Percentiles rank a stretch among this genome's conserved stretches.
Conservation (phyloP, 2,329 filamentous ascomycete species). For the Nemania bipapillata region DNA sequence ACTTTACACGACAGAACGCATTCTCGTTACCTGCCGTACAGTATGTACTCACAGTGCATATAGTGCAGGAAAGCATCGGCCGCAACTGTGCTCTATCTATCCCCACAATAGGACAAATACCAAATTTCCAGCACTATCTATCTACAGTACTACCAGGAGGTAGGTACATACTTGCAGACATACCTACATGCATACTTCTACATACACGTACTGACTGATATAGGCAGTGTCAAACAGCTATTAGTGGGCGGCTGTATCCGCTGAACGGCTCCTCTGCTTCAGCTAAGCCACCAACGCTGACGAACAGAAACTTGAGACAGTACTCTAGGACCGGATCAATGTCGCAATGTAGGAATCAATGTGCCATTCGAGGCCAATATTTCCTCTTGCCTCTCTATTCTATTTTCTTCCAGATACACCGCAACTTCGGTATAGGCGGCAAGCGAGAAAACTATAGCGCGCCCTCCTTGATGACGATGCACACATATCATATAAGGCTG, state of each 20-base stretch:
- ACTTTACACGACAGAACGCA: too few relatives aligned
- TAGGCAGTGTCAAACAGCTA: slow-evolving; percentile 2
- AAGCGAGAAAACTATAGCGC: slow-evolving; percentile 2
- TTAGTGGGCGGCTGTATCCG: slow-evolving; percentile 36
- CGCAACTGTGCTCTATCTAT: not conserved
- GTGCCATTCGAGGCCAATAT: slow-evolving; percentile 12
- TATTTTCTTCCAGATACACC: slow-evolving; percentile 23
- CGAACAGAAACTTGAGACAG: slow-evolving; percentile 20
- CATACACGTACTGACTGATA: too few relatives aligned
- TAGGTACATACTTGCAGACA: not conserved
- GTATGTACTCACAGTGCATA: not conserved
- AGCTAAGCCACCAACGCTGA: slow-evolving; percentile 35
- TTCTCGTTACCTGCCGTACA: too few relatives aligned
- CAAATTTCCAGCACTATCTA: too few relatives aligned
- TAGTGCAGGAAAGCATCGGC: slow-evolving; percentile 13
- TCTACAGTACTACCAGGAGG: not conserved
- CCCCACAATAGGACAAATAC: too few relatives aligned
- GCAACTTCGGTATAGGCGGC: slow-evolving; percentile 31
- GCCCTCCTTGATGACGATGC: slow-evolving; percentile 3
- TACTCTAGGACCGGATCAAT: slow-evolving; percentile 2
- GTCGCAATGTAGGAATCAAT: slow-evolving; percentile 6
- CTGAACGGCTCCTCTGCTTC: slow-evolving; percentile 24
- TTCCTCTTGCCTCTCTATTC: not conserved
- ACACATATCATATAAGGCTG: slow-evolving; percentile 19
- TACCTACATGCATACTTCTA: too few relatives aligned